Base-by-base conservation (phyloP, 1,284 basidiomycete genomes). In the Wolfiporia cocos region DNA sequence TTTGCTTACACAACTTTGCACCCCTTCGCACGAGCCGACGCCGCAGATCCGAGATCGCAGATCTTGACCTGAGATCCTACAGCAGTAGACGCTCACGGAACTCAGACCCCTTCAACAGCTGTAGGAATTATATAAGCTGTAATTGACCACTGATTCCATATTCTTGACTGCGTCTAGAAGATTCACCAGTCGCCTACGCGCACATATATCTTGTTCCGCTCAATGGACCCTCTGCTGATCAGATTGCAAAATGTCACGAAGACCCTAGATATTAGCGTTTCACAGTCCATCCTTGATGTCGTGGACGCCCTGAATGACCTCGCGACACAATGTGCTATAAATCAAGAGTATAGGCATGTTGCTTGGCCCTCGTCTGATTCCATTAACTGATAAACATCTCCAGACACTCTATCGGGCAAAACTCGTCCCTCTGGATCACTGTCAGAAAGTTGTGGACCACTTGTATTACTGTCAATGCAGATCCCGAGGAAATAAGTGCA, bases 391-490 rank as follows among this genome's bases (percentile, higher is more conserved):
- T 19, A 3, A 18, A n/a, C 20, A 12, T 12, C 46, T 44, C 42
- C 36, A 83, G 75, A 46, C 55, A 56, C 48, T 50, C 63, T 42
- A 56, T 80, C 37, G 80, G 81, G 34, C 42, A 39, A 5, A 60
- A 67, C 45, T 67, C 68, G 39, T 62, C 65, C 37, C 61, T 84
- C 36, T 86, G 82, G 82, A 54, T 61, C 14, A 56, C 67, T 43
- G 60, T 86, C 12, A 63, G 64, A 19, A 70, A 65, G 31, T 57
- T 78, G 3, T 86, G 83, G 83, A 58, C 68, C 33, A 68, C 66
- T 7, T 67, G 71, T 40, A 70, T 73, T 61, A 71, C 70, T 33
- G 68, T 61, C 24, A 71, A 70, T 40, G 69, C 70, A 26, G 61
- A 62, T 5, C 10, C 29, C 15, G 34, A 42, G 29, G 51, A 56